These are phyloP conservation scores for Sungouiozyma intestinalis DNA, from an alignment of 805 yeast genomes.

Conservation along the genomic window DNA sequence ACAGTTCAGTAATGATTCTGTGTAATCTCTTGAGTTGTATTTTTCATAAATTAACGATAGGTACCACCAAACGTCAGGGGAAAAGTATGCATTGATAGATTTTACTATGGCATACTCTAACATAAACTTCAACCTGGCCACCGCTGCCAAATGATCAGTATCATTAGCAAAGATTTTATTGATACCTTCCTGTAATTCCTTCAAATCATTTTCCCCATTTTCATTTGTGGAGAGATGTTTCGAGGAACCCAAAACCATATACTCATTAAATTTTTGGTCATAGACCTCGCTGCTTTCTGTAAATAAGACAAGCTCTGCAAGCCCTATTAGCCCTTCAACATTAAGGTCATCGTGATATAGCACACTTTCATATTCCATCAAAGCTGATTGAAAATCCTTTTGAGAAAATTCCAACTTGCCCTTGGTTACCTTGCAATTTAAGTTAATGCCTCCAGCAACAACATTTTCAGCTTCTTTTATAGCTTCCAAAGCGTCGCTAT, in stretches of 20 bases:
- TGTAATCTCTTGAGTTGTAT: conserved; percentile 40
- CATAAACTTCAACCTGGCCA: conserved; percentile 39
- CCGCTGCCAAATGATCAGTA: conserved; percentile 49
- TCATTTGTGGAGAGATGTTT: not conserved
- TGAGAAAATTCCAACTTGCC: conserved; percentile 30
- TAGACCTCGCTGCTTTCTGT: conserved; percentile 22
- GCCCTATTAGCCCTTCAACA: conserved; percentile 43
- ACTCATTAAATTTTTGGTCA: conserved; percentile 3
- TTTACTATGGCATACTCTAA: conserved; percentile 30
- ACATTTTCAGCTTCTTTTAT: conserved; percentile 58
- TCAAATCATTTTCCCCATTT: not conserved
- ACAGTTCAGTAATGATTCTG: conserved; percentile 51
- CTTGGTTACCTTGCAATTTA: conserved; percentile 19
- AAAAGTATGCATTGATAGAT: conserved; percentile 33
- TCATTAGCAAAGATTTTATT: conserved; percentile 37
- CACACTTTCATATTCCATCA: conserved; percentile 56
- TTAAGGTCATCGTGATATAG: conserved; percentile 40
- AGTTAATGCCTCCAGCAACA: conserved; percentile 34
- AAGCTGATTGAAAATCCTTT: conserved; percentile 35
- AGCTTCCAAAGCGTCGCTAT: conserved; percentile 58
- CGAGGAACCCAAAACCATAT: not conserved
- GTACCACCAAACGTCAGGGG: conserved; percentile 61
- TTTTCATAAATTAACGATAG: conserved; percentile 53
- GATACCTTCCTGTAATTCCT: not conserved
- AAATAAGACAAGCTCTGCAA: conserved; percentile 39